Evolutionary conservation across 169 alveolate genomes (phyloP), one percentile per base, ranked within the genome.

Genomic region (Plasmodium gallinaceum): DNA sequence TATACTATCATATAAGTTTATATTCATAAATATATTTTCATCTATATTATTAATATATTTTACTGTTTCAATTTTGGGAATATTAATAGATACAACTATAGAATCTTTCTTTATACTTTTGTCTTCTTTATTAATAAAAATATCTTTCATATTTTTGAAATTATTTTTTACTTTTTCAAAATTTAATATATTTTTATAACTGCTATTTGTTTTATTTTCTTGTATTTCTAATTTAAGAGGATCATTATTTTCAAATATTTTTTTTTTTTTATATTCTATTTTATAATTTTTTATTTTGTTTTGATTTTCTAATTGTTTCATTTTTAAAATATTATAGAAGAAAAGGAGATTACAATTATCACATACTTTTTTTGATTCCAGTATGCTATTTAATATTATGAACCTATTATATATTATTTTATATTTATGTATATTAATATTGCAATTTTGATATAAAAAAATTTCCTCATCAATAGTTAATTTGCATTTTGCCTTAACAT

Each of bases 11-110:
- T 86, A 86, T 37, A 86, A 65, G 46, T 86, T 86, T 4, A 86
- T 61, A 52, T 86, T 86, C 92, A 86, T 86, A 73, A 86, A 86
- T n/a, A 86, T 86, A 37, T 86, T 86, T 39, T 86, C 92, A 60
- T 86, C 92, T 10, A 86, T 86, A 42, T 86, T 86, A 43, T 86
- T 86, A 24, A 86, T 86, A 64, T 86, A 86, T 86, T 86, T 86
- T 58, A 86, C 70, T n/a, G 62, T 48, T 48, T 86, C 92, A 18
- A 86, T 65, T 37, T 86, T 86, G 0, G 92, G 92, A 8, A 86
- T 57, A 20, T 71, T 86, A 24, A 86, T 71, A 14, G 86, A 72
- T n/a, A 86, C 92, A 20, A 45, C 68, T 1, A 86, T 22, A 16
- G 26, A 7, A 57, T 64, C 46, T 18, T 24, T 32, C 7, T 22